phyloP scores from a whole-genome alignment of 306 rosid species.

The Astragalus membranaceus region DNA sequence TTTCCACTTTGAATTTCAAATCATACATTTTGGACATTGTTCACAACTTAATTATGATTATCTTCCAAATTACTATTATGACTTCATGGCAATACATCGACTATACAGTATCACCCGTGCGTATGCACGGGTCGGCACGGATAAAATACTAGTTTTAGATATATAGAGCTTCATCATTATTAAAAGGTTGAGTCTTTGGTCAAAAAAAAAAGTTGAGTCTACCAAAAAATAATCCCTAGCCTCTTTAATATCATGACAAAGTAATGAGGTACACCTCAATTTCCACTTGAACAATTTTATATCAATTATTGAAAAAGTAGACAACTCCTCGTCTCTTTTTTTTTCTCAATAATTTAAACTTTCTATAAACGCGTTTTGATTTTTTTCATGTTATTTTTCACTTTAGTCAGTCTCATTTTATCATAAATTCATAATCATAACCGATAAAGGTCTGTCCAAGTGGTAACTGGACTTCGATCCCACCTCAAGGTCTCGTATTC shows the following conservation, averaged over 20 bases:
- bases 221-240: background rate
- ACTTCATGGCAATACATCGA: no score
- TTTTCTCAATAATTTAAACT: constrained; percentile 31
- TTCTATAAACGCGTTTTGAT: background rate
- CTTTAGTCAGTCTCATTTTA: constrained; percentile 19
- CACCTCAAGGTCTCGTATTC: no score
- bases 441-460: no score
- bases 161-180: background rate
- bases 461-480: no score
- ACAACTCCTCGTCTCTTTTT: constrained; percentile 6
- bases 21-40: no score
- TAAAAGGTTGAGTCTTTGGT: background rate
- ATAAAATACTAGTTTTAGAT: no score
- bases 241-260: constrained; percentile 29
- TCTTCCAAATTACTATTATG: no score
- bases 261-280: constrained; percentile 46
- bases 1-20: no score
- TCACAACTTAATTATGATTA: no score
- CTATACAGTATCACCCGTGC: no score
- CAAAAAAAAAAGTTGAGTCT: background rate
- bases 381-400: background rate
- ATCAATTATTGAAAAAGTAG: background rate
- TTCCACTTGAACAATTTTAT: constrained; percentile 38
- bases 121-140: no score
- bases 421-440: background rate